Base-by-base conservation (phyloP, 2,329 filamentous ascomycete species). In the Phoma herbarum region DNA sequence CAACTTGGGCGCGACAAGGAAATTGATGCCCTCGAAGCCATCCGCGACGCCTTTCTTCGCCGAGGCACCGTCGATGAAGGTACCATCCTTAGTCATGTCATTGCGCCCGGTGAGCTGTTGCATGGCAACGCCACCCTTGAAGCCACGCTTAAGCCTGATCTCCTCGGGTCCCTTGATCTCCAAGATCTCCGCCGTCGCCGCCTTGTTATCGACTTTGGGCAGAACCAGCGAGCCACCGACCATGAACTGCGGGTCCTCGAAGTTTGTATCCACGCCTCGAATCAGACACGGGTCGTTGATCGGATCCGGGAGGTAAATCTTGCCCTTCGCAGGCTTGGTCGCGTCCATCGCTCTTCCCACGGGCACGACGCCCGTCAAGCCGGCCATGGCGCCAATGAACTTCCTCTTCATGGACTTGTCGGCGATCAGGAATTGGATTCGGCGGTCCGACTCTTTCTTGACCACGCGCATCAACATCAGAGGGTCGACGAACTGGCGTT, bases 381-480 rank as follows among this genome's bases (percentile, higher is more conserved):
- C 86, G 25, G 95, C 93, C 65, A 92, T 86, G 82, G 90, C 90
- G 41, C 95, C 95, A 70, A 99, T 93, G 74, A 98, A 96, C 75
- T 80, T 86, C 70, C 94, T 88, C 70, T 92, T 88, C 80, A 98
- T 96, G 2, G 93, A 97, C 76, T 97, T 98, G 69, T 96, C 93
- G 22, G 95, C 95, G 61, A 97, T 95, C 48, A 99, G 86, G 73
- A 96, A 93, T 51, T 93, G 92, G 58, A 97, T 92, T 52, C 95
- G 91, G 66, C 95, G 91, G 66, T 90, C 88, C 53, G 93, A 90
- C 80, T 97, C 93, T 73, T 87, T 89, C 65, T 92, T 90, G 57
- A 98, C 86, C 14, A 93, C 92, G 65, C 93, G 90, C 86, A 97
- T 96, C 51, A 99, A 85, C 66, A 98, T 90, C 50, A 99, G 85